phyloP scores from a whole-genome alignment of 805 yeast genomes.

The Spathaspora hagerdaliae region DNA sequence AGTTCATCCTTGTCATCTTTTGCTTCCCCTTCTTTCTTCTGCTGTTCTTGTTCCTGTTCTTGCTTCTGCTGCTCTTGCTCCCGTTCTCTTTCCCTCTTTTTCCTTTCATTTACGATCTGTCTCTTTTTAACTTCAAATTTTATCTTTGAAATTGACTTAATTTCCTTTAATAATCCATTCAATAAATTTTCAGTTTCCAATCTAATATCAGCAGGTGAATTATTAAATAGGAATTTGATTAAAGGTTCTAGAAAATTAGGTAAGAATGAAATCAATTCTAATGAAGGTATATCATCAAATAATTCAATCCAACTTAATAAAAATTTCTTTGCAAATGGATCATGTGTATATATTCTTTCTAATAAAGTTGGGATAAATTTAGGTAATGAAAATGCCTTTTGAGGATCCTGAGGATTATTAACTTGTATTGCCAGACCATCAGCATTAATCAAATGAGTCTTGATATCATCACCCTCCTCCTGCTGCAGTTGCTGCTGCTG shows the following conservation, averaged over 20 bases:
- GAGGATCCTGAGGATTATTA: slow-evolving; percentile 54
- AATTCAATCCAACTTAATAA: slow-evolving; percentile 90
- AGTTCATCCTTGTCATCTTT: background rate
- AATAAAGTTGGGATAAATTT: slow-evolving; percentile 87
- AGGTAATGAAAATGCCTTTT: slow-evolving; percentile 74
- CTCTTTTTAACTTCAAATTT: slow-evolving; percentile 45
- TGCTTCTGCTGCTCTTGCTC: background rate
- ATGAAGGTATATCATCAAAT: slow-evolving; percentile 88
- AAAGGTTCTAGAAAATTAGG: slow-evolving; percentile 89
- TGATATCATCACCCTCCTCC: slow-evolving; percentile 20
- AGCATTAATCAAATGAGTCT: slow-evolving; percentile 45
- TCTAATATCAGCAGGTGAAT: slow-evolving; percentile 81
- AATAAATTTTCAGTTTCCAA: slow-evolving; percentile 78
- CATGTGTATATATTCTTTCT: slow-evolving; percentile 87
- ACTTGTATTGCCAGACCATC: slow-evolving; percentile 59
- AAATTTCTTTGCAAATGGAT: slow-evolving; percentile 89
- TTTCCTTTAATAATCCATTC: slow-evolving; percentile 73
- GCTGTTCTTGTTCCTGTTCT: slow-evolving; percentile 1
- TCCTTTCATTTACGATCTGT: slow-evolving; percentile 13
- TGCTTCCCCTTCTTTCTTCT: background rate
- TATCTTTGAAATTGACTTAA: slow-evolving; percentile 69
- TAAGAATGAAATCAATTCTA: slow-evolving; percentile 79
- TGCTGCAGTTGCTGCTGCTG: slow-evolving; percentile 37
- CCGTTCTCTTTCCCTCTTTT: slow-evolving; percentile 7
- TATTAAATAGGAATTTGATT: slow-evolving; percentile 68